Base-by-base conservation (phyloP, 345 rosid genomes). In the Sisymbrium irio region DNA sequence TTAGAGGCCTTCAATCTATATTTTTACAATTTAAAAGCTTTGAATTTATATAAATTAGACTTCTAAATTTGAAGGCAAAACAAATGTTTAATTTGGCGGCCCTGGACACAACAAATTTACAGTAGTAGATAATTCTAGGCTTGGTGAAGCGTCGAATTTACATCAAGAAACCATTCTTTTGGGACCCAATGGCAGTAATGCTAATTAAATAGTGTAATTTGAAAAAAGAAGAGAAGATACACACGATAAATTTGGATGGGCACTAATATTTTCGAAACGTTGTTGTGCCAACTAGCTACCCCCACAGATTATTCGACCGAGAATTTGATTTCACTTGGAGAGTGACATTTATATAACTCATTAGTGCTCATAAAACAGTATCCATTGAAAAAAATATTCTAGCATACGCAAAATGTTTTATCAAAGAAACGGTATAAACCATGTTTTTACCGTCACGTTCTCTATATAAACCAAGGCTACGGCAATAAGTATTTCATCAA, bases 391-490 rank as follows among this genome's bases (percentile, higher is more conserved):
- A 13, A 25, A 53, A 22, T 1, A 22, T 22, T 22, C 25, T 22
- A 1, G 25, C 25, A 22, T 22, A 3, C 25, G 25, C 25, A 10
- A 36, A 65, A 66, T 50, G 35, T 8, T 30, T 30, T 6, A 4
- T 30, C 33, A 25, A 50, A 67, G 15, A 13, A 40, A 54, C 28
- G 0, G 42, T 69, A 42, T n/a, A 69, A 57, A 69, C 20, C 15
- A 32, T 44, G 49, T 2, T 30, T 55, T 69, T 42, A 70, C 65
- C 9, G 17, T n/a, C 13, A 9, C 6, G 13, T 59, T 44, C 47
- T 9, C 50, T 73, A 65, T 65, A 65, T 73, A 73, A 65, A 45
- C 65, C 65, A 25, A 22, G 50, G 32, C 10, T 10, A 60, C n/a
- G 27, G 25, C 20, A 17, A 53, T 59, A 11, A 11, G 3, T 73